Conservation (phyloP, 1,284 basidiomycete species). For the Ganoderma sinense region DNA sequence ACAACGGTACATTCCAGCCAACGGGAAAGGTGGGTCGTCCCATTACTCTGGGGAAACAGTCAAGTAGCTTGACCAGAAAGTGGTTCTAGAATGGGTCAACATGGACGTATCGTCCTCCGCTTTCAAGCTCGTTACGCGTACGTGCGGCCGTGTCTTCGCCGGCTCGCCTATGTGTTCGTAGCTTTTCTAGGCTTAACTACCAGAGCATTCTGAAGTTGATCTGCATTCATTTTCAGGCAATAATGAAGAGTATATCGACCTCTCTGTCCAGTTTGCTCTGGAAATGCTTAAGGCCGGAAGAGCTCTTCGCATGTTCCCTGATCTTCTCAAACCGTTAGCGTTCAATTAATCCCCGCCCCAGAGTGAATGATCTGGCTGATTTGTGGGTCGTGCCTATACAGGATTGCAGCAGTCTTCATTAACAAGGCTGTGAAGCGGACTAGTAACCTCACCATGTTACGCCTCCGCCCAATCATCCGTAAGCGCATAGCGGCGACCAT, state of each 20-base stretch:
- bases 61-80: background rate
- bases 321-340: constrained; percentile 48
- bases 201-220: background rate
- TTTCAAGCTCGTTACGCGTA: constrained; percentile 32
- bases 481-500: constrained; percentile 45
- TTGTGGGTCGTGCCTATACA: constrained; percentile 12
- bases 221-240: constrained; percentile 35
- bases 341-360: background rate
- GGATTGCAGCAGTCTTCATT: constrained; percentile 28
- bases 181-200: background rate
- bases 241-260: constrained; percentile 45
- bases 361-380: background rate
- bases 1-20: constrained; percentile 34
- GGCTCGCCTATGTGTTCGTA: constrained; percentile 37
- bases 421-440: constrained; percentile 19
- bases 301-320: constrained; percentile 46
- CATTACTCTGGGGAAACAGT: background rate
- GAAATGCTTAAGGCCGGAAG: constrained; percentile 42
- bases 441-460: constrained; percentile 32
- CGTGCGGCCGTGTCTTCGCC: constrained; percentile 38
- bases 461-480: constrained; percentile 46
- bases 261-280: constrained; percentile 47
- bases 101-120: constrained; percentile 25
- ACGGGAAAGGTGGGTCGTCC: constrained; percentile 19
- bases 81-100: constrained; percentile 32